Percentiles rank a stretch among this genome's conserved stretches.
Evolutionary conservation across 805 yeast genomes (phyloP).

Genomic region (Yamadazyma phyllophila): DNA sequence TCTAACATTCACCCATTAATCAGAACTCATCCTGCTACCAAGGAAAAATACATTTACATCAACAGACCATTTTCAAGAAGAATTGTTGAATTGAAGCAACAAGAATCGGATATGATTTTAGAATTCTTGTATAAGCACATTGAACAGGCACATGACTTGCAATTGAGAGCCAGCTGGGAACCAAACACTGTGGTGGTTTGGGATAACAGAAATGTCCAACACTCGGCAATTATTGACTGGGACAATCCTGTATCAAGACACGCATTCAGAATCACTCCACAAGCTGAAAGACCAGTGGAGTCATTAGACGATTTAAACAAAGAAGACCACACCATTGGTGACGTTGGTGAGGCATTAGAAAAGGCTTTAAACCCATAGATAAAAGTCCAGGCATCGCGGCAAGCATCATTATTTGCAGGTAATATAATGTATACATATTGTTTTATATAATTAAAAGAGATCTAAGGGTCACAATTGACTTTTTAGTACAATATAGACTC

Average conservation of each 20-base stretch:
- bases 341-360: slow-evolving; percentile 27
- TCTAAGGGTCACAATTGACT: neutral
- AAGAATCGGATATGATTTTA: slow-evolving; percentile 31
- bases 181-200: slow-evolving; percentile 36
- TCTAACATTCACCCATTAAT: slow-evolving; percentile 35
- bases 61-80: slow-evolving; percentile 34
- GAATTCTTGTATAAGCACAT: slow-evolving; percentile 31
- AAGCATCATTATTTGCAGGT: neutral
- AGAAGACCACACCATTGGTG: slow-evolving; percentile 26
- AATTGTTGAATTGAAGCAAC: slow-evolving; percentile 34
- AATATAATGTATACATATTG: neutral
- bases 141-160: slow-evolving; percentile 34
- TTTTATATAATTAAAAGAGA: neutral
- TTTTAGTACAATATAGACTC: neutral
- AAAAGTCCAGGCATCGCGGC: neutral
- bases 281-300: slow-evolving; percentile 39
- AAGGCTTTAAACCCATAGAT: slow-evolving; percentile 7
- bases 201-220: slow-evolving; percentile 36
- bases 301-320: slow-evolving; percentile 29
- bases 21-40: slow-evolving; percentile 35
- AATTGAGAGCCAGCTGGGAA: slow-evolving; percentile 37
- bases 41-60: slow-evolving; percentile 28
- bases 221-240: slow-evolving; percentile 36
- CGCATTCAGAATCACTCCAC: slow-evolving; percentile 36
- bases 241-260: slow-evolving; percentile 35